Percentiles rank a stretch among this genome's conserved stretches.
These are phyloP conservation scores for Cucumis melo DNA, from an alignment of 306 rosid genomes.

Conservation along the genomic window DNA sequence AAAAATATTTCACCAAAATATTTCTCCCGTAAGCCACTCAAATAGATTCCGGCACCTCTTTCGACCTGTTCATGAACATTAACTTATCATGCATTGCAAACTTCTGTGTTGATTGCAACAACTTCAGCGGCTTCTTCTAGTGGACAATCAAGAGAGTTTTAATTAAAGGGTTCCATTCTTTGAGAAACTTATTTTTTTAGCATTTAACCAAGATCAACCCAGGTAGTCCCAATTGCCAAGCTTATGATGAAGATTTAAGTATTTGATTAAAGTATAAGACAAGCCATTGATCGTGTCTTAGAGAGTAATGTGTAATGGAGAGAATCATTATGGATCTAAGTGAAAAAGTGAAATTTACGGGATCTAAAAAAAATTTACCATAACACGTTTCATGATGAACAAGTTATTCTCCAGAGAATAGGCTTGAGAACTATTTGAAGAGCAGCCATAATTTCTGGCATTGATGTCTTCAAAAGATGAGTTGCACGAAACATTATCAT, in stretches of 20 bases:
- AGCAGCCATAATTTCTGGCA: constrained; percentile 22
- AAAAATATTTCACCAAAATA: constrained; percentile 78
- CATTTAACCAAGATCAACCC: background rate
- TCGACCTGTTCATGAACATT: constrained; percentile 52
- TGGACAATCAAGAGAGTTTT: background rate
- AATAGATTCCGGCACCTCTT: constrained; percentile 78
- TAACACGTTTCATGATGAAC: constrained; percentile 85
- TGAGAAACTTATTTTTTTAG: background rate
- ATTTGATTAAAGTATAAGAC: background rate
- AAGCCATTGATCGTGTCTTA: background rate
- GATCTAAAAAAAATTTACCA: constrained; percentile 38
- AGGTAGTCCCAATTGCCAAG: background rate
- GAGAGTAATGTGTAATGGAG: background rate
- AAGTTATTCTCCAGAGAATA: constrained; percentile 37
- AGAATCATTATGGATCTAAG: background rate
- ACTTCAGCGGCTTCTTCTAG: background rate
- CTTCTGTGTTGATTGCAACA: background rate
- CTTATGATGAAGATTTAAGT: background rate
- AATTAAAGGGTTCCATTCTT: background rate
- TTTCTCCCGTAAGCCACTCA: constrained; percentile 88
- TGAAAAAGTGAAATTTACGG: background rate
- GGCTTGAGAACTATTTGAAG: constrained; percentile 31
- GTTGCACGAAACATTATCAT: constrained; percentile 15
- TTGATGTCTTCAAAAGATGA: constrained; percentile 6
- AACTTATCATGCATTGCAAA: constrained; percentile 7